Evolutionary conservation across 2,329 filamentous ascomycete species (phyloP).

Genomic region (Penicillium corylophilum): DNA sequence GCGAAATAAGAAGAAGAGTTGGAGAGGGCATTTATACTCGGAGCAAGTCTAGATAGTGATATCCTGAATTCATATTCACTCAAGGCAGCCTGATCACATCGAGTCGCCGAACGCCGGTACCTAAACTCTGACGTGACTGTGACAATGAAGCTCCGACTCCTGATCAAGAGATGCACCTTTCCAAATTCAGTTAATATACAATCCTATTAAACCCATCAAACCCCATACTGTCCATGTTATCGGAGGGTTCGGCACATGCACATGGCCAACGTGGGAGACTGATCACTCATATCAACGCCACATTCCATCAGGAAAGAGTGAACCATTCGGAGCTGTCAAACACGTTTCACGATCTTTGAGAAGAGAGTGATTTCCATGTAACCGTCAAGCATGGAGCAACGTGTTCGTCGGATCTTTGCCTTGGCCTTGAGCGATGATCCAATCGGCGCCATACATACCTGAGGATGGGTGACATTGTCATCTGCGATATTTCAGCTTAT

Average conservation of each 20-base stretch:
- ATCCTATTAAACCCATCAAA: too few species aligned
- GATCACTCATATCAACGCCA: background rate
- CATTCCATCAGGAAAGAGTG: background rate
- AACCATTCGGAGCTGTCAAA: background rate
- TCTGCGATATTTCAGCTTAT: background rate
- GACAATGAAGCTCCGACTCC: background rate
- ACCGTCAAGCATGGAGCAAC: background rate
- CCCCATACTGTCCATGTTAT: background rate
- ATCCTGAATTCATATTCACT: background rate
- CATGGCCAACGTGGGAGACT: constrained; percentile 8
- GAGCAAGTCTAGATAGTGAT: background rate
- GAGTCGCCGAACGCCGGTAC: background rate
- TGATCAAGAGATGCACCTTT: background rate
- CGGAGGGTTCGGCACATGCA: background rate
- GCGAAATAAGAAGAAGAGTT: background rate
- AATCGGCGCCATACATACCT: background rate
- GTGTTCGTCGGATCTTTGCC: background rate
- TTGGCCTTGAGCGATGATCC: too few species aligned
- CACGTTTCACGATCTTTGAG: background rate
- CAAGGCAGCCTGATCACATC: background rate
- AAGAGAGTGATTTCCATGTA: background rate
- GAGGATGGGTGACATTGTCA: constrained; percentile 15
- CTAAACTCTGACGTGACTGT: background rate
- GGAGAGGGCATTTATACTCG: background rate
- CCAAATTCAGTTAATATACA: background rate